Base-by-base conservation (phyloP, 306 rosid species). In the Hylodesmum podocarpum region DNA sequence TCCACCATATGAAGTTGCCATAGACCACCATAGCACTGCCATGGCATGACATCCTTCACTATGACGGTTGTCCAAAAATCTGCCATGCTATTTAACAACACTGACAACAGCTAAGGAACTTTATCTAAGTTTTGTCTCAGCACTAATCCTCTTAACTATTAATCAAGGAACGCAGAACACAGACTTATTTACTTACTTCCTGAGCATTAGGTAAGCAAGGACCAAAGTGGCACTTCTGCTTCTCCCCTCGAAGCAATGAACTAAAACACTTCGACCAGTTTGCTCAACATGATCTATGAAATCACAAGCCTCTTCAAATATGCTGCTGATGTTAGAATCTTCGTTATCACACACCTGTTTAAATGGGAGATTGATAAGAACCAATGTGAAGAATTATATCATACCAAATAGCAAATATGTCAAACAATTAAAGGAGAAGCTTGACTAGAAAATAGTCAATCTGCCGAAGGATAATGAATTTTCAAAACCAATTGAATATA, bases 221-320 rank as follows among this genome's bases (percentile, higher is more conserved):
- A 95, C 92, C 53, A 90, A 72, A 2, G 98, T 92, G 77, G 90
- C 97, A 82, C 98, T 95, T 85, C 97, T 86, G 81, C 98, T 95
- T 84, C 21, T 95, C 34, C 98, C 98, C 79, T 95, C 98, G 40
- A 95, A 95, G 85, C 98, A 95, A 70, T 95, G 98, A 61, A 95
- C 96, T 50, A 95, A 80, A 77, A 95, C 89, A 81, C 85, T 89
- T 70, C 90, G 96, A 21, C 93, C 87, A 15, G 34, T 71, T 83
- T 78, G 82, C 78, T 95, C 97, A 76, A 92, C 97, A 39, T 51
- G 51, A 66, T 89, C 97, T 54, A 92, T 81, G 78, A 92, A 90
- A 79, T 84, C 86, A 63, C 85, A 81, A 72, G 97, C 97, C 83
- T 92, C 97, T 24, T 92, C 92, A 79, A 95, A 92, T 84, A 92